Evolutionary conservation across 768 basidiomycete species (phyloP), one percentile per base, ranked within the genome.

Genomic region (Tulasnella sp.): DNA sequence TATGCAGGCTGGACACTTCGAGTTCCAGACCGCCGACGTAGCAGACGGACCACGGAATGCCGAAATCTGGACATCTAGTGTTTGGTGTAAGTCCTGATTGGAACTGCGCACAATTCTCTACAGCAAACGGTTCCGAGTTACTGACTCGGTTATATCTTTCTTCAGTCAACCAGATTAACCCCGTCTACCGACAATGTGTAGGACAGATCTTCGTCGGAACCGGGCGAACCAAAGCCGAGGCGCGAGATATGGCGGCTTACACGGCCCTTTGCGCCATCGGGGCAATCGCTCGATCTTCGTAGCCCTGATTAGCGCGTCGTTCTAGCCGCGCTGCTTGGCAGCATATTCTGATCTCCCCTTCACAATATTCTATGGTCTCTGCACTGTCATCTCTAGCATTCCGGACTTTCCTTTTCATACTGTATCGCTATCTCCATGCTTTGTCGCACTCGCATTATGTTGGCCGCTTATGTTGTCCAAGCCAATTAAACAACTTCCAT

Each of bases 391-490:
- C 31, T 37, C 28, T 28, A 69, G 16, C 64, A 69, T 69, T 28
- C 34, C 16, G 28, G 14, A 69, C 64, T 64, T 37, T 37, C 12
- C 12, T 69, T 69, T 69, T 37, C 64, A 37, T 37, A 69, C 64
- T 69, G 64, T 69, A 69, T 69, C 64, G 64, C 64, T 69, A 69
- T 69, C 64, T 37, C 28, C 64, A 69, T 69, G 64, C 64, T 69
- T 28, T 69, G 28, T 28, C 28, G 64, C 64, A 69, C 34, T 14
- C 64, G 18, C 64, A 9, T 14, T 31, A 69, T 69, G 64, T 37
- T 69, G 64, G 64, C 64, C 64, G 31, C 31, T 22, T 69, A 69
- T 69, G 64, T 69, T 69, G 64, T 69, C 64, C 64, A 69, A 69
- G 64, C 64, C 31, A 6, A 69, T 69, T 69, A 31, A 37, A 11